Evolutionary conservation across 441 rosid genomes (phyloP).

Genomic region (Hypseocharis bilobata): DNA sequence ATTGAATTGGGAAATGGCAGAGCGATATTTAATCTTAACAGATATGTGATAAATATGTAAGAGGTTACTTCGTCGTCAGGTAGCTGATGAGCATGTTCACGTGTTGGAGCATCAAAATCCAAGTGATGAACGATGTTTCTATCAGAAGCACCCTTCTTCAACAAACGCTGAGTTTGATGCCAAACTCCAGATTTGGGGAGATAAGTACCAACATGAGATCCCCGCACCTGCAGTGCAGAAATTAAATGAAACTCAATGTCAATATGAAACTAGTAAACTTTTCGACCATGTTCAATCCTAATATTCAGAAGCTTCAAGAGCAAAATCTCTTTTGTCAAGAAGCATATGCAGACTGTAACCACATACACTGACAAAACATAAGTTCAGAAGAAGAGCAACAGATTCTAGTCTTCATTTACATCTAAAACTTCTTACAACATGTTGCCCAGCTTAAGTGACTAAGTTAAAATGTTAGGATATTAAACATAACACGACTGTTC

Average conservation of each 20-base stretch:
- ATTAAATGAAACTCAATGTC: conserved; percentile 15
- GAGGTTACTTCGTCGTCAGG: conserved; percentile 71
- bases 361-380: not conserved
- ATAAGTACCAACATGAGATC: conserved; percentile 91
- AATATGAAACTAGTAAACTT: conserved; percentile 8
- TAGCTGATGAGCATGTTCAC: conserved; percentile 71
- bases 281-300: not conserved
- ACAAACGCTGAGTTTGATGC: conserved; percentile 81
- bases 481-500: not conserved
- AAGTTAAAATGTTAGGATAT: not conserved
- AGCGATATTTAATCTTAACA: not conserved
- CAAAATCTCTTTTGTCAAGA: not conserved
- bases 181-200: conserved; percentile 91
- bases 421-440: not conserved
- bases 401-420: not conserved
- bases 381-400: not conserved
- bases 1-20: conserved; percentile 7
- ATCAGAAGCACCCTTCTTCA: conserved; percentile 51
- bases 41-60: not conserved
- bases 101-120: conserved; percentile 99
- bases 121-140: conserved; percentile 65
- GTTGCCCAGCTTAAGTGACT: not conserved
- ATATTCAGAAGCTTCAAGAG: not conserved
- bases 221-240: conserved; percentile 63
- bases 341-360: not conserved